Evolutionary conservation across 441 rosid species (phyloP), one percentile per base, ranked within the genome.

Genomic region (Gossypium lobatum): DNA sequence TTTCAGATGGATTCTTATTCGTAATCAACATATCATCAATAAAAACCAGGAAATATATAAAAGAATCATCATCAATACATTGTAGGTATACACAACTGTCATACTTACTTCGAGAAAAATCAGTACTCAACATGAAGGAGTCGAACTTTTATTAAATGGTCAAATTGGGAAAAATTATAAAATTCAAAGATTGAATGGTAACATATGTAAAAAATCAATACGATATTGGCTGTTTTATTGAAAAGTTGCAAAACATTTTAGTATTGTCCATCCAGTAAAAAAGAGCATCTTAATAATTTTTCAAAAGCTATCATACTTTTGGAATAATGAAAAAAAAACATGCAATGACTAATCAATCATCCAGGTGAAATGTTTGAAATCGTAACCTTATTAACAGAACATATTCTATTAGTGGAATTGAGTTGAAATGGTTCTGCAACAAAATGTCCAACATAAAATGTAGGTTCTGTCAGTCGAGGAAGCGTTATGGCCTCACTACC

Each of bases 321-420:
- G 18, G 8, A 26, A 31, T 2, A 28, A 5, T n/a, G 45, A 26
- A 60, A 62, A 62, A 62, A 2, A n/a, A 17, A 3, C 8, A 17
- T 76, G 6, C 54, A 45, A 1, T 6, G 3, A 45, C 13, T 23
- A 54, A 18, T 28, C 50, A 1, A 2, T 39, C 63, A 88, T 39
- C 85, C 77, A 67, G 88, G 84, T 50, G 79, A 52, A 48, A 86
- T 31, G 3, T 69, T 31, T 10, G 88, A 83, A 52, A 84, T 76
- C 11, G 84, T 76, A 28, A 71, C 45, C 77, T 69, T 70, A 42
- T 64, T 62, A 83, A 82, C 52, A 1, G 69, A 73, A 16, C 26
- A 61, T 0, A n/a, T 21, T 48, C 0, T 5, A 14, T 54, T 4
- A 13, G 3, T 11, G 13, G 11, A 6, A 70, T 10, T 14, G 13